phyloP scores from a whole-genome alignment of 495 filamentous ascomycete species.

The Evernia prunastri region DNA sequence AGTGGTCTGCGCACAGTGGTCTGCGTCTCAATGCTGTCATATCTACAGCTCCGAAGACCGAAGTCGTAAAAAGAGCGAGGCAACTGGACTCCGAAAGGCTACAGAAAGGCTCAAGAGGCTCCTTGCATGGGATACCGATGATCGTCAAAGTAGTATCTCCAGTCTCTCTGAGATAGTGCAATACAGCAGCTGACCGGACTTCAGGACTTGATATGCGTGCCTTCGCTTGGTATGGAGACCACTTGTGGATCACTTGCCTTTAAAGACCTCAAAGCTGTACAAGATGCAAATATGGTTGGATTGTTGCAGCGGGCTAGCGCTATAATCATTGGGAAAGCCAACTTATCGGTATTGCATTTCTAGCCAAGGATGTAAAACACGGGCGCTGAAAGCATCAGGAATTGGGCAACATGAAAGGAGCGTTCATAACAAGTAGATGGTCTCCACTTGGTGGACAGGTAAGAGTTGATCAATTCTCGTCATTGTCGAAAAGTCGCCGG shows the following conservation, averaged over 20 bases:
- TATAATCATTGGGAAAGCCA: constrained; percentile 44
- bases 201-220: constrained; percentile 35
- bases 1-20: too few species aligned
- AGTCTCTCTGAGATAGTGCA: constrained; percentile 2
- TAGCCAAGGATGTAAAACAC: background rate
- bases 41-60: constrained; percentile 30
- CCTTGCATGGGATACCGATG: constrained; percentile 31
- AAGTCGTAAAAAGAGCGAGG: constrained; percentile 30
- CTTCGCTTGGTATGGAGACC: constrained; percentile 40
- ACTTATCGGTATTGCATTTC: constrained; percentile 17
- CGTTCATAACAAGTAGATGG: constrained; percentile 38
- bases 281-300: constrained; percentile 17
- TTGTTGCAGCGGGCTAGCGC: constrained; percentile 28
- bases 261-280: constrained; percentile 19
- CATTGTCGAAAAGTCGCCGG: constrained; percentile 36
- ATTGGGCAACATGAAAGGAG: constrained; percentile 30
- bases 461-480: background rate
- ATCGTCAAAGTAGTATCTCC: constrained; percentile 30
- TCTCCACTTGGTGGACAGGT: constrained; percentile 33
- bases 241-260: constrained; percentile 40
- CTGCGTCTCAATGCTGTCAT: constrained; percentile 37
- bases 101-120: constrained; percentile 26
- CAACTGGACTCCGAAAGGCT: constrained; percentile 27
- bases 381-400: constrained; percentile 18
- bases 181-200: background rate